phyloP scores from a whole-genome alignment of 2,329 filamentous ascomycete species.

The Diaporthe sp. region DNA sequence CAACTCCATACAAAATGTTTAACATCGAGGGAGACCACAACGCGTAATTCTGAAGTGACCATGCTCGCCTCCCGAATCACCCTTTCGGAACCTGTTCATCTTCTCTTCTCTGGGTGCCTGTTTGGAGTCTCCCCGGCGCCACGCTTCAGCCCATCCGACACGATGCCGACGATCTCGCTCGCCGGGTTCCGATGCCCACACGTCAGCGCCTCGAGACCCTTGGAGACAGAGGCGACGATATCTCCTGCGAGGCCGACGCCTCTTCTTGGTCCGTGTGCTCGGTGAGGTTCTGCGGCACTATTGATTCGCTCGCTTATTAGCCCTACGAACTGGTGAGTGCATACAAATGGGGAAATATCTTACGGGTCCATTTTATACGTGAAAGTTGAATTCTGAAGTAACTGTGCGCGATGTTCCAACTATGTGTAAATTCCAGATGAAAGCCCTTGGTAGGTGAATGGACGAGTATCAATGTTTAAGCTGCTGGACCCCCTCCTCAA shows the following conservation, averaged over 20 bases:
- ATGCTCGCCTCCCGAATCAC: background rate
- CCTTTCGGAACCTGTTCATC: background rate
- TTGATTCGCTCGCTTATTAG: background rate
- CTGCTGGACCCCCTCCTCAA: background rate
- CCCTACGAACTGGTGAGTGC: background rate
- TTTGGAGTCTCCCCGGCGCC: conserved; percentile 30
- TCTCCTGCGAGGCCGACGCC: conserved; percentile 13
- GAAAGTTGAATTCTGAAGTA: too few relatives aligned
- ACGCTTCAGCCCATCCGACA: conserved; percentile 28
- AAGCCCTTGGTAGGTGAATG: background rate
- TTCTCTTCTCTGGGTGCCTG: background rate
- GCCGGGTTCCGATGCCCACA: conserved; percentile 20
- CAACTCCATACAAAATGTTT: too few relatives aligned
- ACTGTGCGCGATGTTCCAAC: background rate
- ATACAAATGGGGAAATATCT: background rate
- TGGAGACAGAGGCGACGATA: conserved; percentile 18
- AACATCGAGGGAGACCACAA: background rate
- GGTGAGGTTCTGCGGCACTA: conserved; percentile 4
- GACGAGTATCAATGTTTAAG: background rate
- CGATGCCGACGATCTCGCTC: conserved; percentile 23
- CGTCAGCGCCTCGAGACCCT: conserved; percentile 12
- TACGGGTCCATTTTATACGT: background rate
- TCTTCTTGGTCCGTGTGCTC: background rate
- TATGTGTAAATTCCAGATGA: background rate
- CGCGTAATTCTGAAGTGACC: background rate